Conservation (phyloP, 2,329 filamentous ascomycete species). For the Pyrenophora graminea region DNA sequence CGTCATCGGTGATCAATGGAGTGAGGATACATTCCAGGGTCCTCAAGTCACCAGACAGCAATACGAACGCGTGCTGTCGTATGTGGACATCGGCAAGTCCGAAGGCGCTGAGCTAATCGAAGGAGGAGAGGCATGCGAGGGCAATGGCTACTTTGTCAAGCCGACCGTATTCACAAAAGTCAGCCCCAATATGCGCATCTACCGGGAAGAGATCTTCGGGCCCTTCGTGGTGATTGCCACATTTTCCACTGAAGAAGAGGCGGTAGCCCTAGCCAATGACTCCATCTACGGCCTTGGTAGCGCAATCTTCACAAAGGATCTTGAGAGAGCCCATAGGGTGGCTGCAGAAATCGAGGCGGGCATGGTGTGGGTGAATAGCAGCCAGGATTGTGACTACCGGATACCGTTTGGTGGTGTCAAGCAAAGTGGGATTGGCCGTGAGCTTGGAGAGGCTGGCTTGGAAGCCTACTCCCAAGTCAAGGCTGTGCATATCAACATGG, state of each 20-base stretch:
- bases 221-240: slow-evolving; percentile 9
- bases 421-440: slow-evolving; percentile 6
- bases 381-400: slow-evolving; percentile 3
- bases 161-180: slow-evolving; percentile 32
- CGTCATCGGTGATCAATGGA: slow-evolving; percentile 46
- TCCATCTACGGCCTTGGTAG: slow-evolving; percentile 49
- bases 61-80: slow-evolving; percentile 49
- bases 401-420: slow-evolving; percentile 8
- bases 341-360: slow-evolving; percentile 6
- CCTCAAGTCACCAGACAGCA: slow-evolving; percentile 53
- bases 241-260: slow-evolving; percentile 9
- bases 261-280: slow-evolving; percentile 7
- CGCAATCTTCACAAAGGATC: slow-evolving; percentile 22
- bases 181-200: slow-evolving; percentile 2
- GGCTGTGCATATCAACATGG: slow-evolving; percentile 8
- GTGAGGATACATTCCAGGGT: slow-evolving; percentile 49
- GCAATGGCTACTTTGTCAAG: slow-evolving; percentile 60
- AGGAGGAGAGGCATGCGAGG: slow-evolving; percentile 49
- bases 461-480: slow-evolving; percentile 7
- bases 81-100: slow-evolving; percentile 50
- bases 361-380: slow-evolving; percentile 8
- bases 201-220: slow-evolving; percentile 10
- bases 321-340: slow-evolving; percentile 2
- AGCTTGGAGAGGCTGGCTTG: slow-evolving; percentile 6
- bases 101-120: slow-evolving; percentile 56